Evolutionary conservation across 179 eudicot species (phyloP).

Genomic region (Gypsophila paniculata): DNA sequence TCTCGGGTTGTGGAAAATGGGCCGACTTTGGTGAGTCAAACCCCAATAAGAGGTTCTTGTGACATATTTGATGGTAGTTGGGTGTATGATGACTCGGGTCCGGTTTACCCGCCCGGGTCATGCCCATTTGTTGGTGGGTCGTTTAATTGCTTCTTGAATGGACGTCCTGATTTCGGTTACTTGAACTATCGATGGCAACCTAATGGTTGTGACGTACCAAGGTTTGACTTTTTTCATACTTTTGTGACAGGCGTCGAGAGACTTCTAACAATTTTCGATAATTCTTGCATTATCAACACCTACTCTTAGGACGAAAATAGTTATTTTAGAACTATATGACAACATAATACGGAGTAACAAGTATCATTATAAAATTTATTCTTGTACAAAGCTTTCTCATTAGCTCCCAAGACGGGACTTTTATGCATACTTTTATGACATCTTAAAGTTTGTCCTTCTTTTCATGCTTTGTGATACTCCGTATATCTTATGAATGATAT

Average conservation of each 20-base stretch:
- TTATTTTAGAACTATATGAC: too few species aligned
- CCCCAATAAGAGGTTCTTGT: conserved; percentile 24
- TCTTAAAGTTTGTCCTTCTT: too few species aligned
- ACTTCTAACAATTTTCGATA: too few species aligned
- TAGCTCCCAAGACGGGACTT: too few species aligned
- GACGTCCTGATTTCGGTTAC: conserved; percentile 43
- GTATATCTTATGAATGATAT: background rate
- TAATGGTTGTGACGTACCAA: conserved; percentile 45
- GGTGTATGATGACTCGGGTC: conserved; percentile 31
- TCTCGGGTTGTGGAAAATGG: background rate
- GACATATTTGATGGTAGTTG: conserved; percentile 53
- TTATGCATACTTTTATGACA: too few species aligned
- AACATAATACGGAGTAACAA: too few species aligned
- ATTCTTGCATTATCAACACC: too few species aligned
- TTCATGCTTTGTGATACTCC: too few species aligned
- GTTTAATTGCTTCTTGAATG: conserved; percentile 45
- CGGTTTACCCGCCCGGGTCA: conserved; percentile 42
- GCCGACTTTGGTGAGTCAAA: background rate
- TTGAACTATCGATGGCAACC: conserved; percentile 48
- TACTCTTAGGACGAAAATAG: too few species aligned
- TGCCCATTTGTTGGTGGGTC: conserved; percentile 41
- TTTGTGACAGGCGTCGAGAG: background rate
- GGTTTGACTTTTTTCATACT: conserved; percentile 24
- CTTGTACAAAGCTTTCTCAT: too few species aligned
- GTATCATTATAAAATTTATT: too few species aligned